Base-by-base conservation (phyloP, 1,284 basidiomycete species). In the Pholiota adiposa region DNA sequence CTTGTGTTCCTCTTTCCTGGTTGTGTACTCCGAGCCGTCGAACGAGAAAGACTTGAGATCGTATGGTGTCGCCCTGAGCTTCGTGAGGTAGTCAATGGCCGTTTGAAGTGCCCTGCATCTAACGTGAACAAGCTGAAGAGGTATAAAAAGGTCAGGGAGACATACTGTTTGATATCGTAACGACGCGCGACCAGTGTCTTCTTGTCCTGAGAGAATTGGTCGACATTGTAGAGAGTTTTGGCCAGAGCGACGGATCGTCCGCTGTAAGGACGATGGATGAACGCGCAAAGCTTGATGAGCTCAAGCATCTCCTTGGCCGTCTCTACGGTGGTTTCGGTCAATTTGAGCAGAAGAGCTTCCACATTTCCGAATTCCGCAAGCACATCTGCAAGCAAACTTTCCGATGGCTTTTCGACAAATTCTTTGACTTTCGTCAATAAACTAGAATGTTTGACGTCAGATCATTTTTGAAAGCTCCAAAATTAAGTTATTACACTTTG, bases 231-330 rank as follows among this genome's bases (percentile, higher is more conserved):
- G 23, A 66, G 18, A 21, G 64, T 61, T 25, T 59, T 61, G 40
- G 67, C 59, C 6, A 69, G 51, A 27, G 59, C 59, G 4, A 62
- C 63, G 1, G 61, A 56, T 36, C 67, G 62, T 3, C 59, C 66
- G 19, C 64, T 63, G 54, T 66, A 64, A 14, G 65, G 66, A 16
- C 64, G 53, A 9, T 59, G 62, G 41, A 69, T 65, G 14, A 31
- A 23, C 14, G 62, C 65, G 3, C 62, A 62, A n/a, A 67, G 56
- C 49, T 63, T 65, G 36, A 69, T 55, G 19, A 69, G 65, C 2
- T 54, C 54, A 19, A 67, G 16, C 18, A 69, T 58, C 51, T 65
- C 64, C 25, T 46, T 44, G 19, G 54, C 31, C 14, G 61, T 61
- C 25, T 51, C 27, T 46, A 67, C 56, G 12, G 29, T 34, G 6